phyloP scores from a whole-genome alignment of 805 yeast species.

The Ogataea henricii region DNA sequence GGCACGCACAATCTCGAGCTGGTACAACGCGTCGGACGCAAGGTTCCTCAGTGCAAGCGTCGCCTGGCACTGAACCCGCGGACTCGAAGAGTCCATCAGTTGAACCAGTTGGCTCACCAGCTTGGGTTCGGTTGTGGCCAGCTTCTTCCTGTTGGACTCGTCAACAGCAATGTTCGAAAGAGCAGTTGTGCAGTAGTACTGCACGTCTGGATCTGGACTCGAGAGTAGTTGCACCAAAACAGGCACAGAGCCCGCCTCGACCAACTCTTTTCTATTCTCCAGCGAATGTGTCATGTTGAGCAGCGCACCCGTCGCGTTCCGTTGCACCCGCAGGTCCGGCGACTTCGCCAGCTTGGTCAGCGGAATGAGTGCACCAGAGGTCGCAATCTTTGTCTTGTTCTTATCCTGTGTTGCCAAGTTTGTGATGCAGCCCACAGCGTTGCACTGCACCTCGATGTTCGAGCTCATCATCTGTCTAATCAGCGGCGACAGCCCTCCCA shows the following conservation, averaged over 20 bases:
- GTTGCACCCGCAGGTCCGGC: slow-evolving; percentile 91
- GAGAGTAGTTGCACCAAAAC: slow-evolving; percentile 85
- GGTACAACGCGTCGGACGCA: slow-evolving; percentile 95
- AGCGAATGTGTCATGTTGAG: slow-evolving; percentile 97
- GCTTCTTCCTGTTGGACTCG: slow-evolving; percentile 81
- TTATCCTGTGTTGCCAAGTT: slow-evolving; percentile 97
- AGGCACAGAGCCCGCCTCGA: slow-evolving; percentile 97
- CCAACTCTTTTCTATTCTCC: slow-evolving; percentile 94
- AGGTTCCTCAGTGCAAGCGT: slow-evolving; percentile 93
- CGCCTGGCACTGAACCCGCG: slow-evolving; percentile 98
- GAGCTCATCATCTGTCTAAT: slow-evolving; percentile 97
- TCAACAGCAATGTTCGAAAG: slow-evolving; percentile 96
- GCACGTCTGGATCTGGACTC: slow-evolving; percentile 92
- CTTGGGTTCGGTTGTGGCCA: slow-evolving; percentile 90
- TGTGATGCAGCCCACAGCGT: slow-evolving; percentile 98
- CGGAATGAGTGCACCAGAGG: slow-evolving; percentile 93
- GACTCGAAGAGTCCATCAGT: slow-evolving; percentile 89
- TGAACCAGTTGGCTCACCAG: slow-evolving; percentile 84
- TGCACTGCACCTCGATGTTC: slow-evolving; percentile 97
- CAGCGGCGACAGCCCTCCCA: slow-evolving; percentile 97
- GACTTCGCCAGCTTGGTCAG: slow-evolving; percentile 93
- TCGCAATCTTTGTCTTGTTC: slow-evolving; percentile 93
- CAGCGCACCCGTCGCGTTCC: slow-evolving; percentile 98
- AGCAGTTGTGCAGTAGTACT: slow-evolving; percentile 97
- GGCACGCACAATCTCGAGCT: slow-evolving; percentile 91